Percentiles rank a stretch among this genome's conserved stretches.
These are phyloP conservation scores for Camellia japonica DNA, from an alignment of 148 eudicot species.

Conservation along the genomic window DNA sequence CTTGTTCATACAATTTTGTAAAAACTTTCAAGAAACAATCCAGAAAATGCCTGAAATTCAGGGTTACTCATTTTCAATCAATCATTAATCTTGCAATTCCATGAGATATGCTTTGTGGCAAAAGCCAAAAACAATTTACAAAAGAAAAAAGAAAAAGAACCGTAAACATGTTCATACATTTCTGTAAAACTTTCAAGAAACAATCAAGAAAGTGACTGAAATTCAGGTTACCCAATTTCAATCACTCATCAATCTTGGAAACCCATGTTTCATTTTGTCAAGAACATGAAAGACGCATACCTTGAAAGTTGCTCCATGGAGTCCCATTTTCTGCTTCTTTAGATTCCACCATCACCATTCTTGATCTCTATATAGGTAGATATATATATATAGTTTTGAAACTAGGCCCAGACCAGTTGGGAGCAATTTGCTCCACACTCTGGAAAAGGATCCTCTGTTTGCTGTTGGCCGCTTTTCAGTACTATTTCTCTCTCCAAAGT, in stretches of 20 bases:
- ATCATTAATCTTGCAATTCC: background rate
- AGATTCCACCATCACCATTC: slow-evolving; percentile 14
- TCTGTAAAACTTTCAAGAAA: background rate
- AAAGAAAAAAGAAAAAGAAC: no score
- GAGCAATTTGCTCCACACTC: no score
- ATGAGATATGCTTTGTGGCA: background rate
- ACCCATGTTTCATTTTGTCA: background rate
- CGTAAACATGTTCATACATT: background rate
- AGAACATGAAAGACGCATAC: background rate
- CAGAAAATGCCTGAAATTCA: no score
- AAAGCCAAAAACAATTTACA: no score
- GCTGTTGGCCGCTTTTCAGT: no score
- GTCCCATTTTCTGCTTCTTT: slow-evolving; percentile 9
- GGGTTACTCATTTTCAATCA: no score
- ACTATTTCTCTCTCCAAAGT: no score
- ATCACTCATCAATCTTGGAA: background rate
- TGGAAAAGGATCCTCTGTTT: no score
- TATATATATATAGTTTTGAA: background rate
- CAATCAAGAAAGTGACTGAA: background rate
- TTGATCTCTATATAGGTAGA: background rate
- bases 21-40: no score
- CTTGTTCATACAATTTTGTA: no score
- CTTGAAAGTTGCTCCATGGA: slow-evolving; percentile 7
- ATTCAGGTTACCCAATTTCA: background rate
- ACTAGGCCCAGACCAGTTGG: no score